phyloP scores from a whole-genome alignment of 345 rosid genomes.

The Gossypioides kirkii region DNA sequence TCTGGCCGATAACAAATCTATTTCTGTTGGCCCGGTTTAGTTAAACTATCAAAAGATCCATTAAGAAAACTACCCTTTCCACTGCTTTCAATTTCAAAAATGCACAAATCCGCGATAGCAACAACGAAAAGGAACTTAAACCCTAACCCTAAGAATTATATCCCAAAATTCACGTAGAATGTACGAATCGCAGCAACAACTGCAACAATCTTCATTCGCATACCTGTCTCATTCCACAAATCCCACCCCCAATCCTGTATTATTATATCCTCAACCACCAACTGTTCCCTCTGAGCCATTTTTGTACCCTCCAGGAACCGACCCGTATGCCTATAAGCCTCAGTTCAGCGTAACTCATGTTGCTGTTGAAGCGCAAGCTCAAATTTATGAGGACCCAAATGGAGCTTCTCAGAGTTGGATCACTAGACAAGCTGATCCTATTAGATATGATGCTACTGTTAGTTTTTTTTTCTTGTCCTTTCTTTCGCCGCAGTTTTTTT shows the following conservation, averaged over 20 bases:
- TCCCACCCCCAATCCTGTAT: neutral
- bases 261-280: neutral
- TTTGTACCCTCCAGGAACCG: conserved; percentile 22
- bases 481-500: neutral
- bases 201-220: neutral
- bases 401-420: conserved; percentile 14
- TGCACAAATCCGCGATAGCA: neutral
- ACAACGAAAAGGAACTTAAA: neutral
- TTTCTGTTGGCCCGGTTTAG: neutral
- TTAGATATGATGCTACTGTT: conserved; percentile 21
- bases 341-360: neutral
- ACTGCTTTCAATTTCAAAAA: neutral
- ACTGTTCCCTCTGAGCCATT: neutral
- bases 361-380: neutral
- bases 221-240: neutral
- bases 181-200: neutral
- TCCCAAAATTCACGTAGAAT: neutral
- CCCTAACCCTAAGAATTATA: neutral
- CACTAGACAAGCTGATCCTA: conserved; percentile 3
- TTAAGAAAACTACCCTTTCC: neutral
- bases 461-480: neutral
- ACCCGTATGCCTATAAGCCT: conserved; percentile 7
- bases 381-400: conserved; percentile 14
- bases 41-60: neutral
- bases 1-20: neutral